phyloP scores from a whole-genome alignment of 768 basidiomycete genomes.

The Suillus brevipes region DNA sequence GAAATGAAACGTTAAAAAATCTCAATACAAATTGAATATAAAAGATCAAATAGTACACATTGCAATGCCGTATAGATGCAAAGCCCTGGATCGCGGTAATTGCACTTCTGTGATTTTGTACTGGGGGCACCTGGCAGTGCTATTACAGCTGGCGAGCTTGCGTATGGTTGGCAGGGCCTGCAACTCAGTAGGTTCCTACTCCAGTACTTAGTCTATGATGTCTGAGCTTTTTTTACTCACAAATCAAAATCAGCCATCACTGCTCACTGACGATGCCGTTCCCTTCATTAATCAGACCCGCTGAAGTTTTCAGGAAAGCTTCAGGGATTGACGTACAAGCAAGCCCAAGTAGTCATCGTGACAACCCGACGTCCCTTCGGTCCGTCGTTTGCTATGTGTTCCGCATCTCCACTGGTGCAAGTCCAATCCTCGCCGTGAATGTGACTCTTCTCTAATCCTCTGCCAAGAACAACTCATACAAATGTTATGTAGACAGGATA shows the following conservation, averaged over 20 bases:
- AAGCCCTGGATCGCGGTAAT: too few relatives aligned
- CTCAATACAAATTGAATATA: neutral
- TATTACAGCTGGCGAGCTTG: neutral
- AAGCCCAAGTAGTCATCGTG: neutral
- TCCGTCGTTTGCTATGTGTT: conserved; percentile 57
- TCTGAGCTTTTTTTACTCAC: neutral
- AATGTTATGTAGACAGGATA: conserved; percentile 41
- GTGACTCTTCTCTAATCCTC: conserved; percentile 71
- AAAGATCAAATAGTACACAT: neutral
- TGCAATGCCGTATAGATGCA: neutral
- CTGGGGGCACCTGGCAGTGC: neutral
- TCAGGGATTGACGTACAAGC: neutral
- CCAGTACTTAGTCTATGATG: neutral
- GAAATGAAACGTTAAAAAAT: neutral
- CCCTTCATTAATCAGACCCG: neutral
- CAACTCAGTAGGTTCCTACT: neutral
- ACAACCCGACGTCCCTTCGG: conserved; percentile 50
- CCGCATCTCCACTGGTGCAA: conserved; percentile 93
- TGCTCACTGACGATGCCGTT: neutral
- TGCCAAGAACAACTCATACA: conserved; percentile 83
- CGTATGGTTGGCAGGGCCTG: neutral
- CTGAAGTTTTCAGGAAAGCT: neutral
- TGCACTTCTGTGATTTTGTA: too few relatives aligned
- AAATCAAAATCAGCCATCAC: neutral
- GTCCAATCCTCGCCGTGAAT: conserved; percentile 98